Percentiles rank a stretch among this genome's conserved stretches.
phyloP scores from a whole-genome alignment of 1,284 basidiomycete genomes.

The Heterobasidion irregulare region DNA sequence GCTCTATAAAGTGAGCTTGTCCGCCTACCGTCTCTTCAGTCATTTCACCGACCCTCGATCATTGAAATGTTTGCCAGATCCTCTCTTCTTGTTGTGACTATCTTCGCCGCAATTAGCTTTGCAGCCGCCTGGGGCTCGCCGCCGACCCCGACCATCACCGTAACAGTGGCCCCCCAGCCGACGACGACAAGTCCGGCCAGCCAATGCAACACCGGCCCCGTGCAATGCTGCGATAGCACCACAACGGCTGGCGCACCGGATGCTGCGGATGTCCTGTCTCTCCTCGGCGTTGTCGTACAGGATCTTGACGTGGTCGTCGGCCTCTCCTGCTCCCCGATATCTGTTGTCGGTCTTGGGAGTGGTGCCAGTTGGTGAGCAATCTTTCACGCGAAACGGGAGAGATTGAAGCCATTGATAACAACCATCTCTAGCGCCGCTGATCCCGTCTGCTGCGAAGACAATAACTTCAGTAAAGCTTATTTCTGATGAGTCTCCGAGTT shows the following conservation, averaged over 20 bases:
- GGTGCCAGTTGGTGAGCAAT: conserved; percentile 9
- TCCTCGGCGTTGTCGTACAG: conserved; percentile 14
- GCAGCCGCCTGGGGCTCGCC: too few relatives aligned
- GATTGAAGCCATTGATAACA: background rate
- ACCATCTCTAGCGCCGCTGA: conserved; percentile 1
- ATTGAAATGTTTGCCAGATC: background rate
- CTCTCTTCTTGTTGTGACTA: background rate
- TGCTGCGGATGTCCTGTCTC: conserved; percentile 10
- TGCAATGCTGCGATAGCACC: conserved; percentile 21
- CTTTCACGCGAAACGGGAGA: background rate
- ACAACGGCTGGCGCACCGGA: background rate
- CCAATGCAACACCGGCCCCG: conserved; percentile 19
- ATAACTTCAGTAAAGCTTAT: conserved; percentile 13
- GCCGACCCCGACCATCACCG: background rate
- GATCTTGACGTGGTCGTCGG: conserved; percentile 16
- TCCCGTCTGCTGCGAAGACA: conserved; percentile 22
- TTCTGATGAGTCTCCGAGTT: background rate
- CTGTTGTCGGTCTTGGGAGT: conserved; percentile 10
- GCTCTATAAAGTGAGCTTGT: background rate
- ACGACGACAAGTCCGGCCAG: conserved; percentile 1
- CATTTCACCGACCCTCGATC: too few relatives aligned
- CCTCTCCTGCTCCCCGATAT: conserved; percentile 16
- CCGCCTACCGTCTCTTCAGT: background rate
- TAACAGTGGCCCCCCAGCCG: background rate
- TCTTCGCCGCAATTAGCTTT: background rate